These are phyloP conservation scores for Phlebiopsis gigantea DNA, from an alignment of 768 basidiomycete species.

Conservation along the genomic window DNA sequence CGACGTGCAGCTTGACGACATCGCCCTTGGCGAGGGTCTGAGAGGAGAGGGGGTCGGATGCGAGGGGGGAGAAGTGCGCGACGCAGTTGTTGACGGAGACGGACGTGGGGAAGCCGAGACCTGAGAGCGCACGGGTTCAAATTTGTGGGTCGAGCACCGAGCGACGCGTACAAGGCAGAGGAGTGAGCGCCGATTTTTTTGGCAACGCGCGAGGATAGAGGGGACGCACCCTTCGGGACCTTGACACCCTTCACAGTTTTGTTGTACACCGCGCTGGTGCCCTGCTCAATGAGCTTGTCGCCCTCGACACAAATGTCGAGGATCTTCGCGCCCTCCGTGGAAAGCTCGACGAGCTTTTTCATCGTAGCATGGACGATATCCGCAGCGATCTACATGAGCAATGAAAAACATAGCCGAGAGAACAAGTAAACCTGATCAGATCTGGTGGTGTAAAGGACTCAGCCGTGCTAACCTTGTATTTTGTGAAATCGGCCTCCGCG, in stretches of 20 bases:
- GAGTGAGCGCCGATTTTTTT: not conserved
- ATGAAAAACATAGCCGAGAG: constrained; percentile 5
- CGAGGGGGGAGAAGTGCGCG: constrained; percentile 94
- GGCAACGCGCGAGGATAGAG: not conserved
- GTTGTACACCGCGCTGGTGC: constrained; percentile 82
- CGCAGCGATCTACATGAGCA: constrained; percentile 63
- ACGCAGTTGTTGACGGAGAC: constrained; percentile 95
- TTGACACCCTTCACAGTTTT: constrained; percentile 86
- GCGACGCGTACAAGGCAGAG: not conserved
- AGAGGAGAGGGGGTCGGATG: constrained; percentile 69
- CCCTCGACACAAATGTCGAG: constrained; percentile 91
- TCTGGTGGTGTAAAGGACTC: not conserved
- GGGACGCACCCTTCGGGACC: constrained; percentile 70
- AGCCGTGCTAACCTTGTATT: constrained; percentile 64
- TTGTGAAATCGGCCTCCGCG: constrained; percentile 72
- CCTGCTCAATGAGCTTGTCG: constrained; percentile 88
- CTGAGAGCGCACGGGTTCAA: constrained; percentile 31
- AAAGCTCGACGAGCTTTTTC: constrained; percentile 75
- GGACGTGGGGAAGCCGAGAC: constrained; percentile 91
- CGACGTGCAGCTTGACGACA: constrained; percentile 93
- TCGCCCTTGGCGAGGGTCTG: constrained; percentile 77
- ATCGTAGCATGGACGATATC: constrained; percentile 84
- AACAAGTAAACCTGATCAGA: constrained; percentile 5
- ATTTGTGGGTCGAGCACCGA: not conserved
- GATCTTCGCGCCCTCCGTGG: constrained; percentile 77